These are phyloP conservation scores for Crucibulum laeve DNA, from an alignment of 768 basidiomycete species.

Conservation along the genomic window DNA sequence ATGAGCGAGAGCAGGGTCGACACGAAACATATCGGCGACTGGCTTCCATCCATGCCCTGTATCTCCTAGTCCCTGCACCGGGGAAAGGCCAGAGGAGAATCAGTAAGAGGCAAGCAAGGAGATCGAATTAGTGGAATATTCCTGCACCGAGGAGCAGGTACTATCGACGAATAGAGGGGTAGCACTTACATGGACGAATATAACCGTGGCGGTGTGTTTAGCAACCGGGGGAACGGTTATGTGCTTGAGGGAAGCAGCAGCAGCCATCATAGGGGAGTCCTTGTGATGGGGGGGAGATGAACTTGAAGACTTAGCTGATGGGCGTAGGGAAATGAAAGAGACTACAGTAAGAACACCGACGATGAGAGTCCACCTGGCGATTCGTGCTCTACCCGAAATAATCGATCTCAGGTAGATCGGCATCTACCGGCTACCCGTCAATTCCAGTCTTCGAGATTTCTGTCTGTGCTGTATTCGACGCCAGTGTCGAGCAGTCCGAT, in stretches of 20 bases:
- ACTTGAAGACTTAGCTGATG: constrained; percentile 9
- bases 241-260: constrained; percentile 35
- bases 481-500: neutral
- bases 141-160: neutral
- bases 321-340: constrained; percentile 1
- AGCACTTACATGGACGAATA: constrained; percentile 86
- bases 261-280: constrained; percentile 22
- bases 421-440: constrained; percentile 33
- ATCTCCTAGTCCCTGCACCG: constrained; percentile 67
- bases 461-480: neutral
- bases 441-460: constrained; percentile 4
- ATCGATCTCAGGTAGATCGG: constrained; percentile 36
- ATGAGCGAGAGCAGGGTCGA: constrained; percentile 53
- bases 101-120: constrained; percentile 4
- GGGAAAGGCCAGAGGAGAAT: constrained; percentile 3
- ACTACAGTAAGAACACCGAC: constrained; percentile 2
- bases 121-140: constrained; percentile 3
- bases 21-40: constrained; percentile 64
- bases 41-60: constrained; percentile 74
- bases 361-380: constrained; percentile 15
- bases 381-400: constrained; percentile 24
- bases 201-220: constrained; percentile 81
- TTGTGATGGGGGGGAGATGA: constrained; percentile 7
- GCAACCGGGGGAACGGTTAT: constrained; percentile 48
- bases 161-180: constrained; percentile 5